phyloP scores from a whole-genome alignment of 164 flowering plant genomes.

The Brasenia schreberi region DNA sequence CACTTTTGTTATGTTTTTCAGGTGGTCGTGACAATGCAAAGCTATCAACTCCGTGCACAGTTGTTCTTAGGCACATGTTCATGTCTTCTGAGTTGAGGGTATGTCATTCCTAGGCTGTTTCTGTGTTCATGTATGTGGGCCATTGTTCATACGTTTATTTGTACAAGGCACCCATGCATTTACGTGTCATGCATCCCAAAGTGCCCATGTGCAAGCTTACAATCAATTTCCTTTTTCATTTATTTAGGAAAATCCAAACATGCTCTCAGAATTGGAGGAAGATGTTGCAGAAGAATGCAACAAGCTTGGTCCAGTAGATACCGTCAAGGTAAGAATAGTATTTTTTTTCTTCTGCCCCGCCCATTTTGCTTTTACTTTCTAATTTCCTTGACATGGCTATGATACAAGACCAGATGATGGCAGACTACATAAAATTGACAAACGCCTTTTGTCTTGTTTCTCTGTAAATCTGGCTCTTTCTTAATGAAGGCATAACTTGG shows the following conservation, averaged over 20 bases:
- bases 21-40: constrained; percentile 96
- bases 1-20: constrained; percentile 8
- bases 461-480: too few relatives aligned
- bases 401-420: too few relatives aligned
- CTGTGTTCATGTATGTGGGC: neutral
- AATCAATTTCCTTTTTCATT: neutral
- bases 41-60: constrained; percentile 66
- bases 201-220: neutral
- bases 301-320: constrained; percentile 81
- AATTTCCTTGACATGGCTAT: too few relatives aligned
- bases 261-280: constrained; percentile 51
- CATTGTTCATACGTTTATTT: neutral
- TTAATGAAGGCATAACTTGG: too few relatives aligned
- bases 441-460: too few relatives aligned
- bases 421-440: too few relatives aligned
- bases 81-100: constrained; percentile 88
- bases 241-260: constrained; percentile 59
- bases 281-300: constrained; percentile 76
- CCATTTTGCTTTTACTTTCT: too few relatives aligned
- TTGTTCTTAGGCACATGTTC: constrained; percentile 78
- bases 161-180: neutral
- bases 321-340: constrained; percentile 43
- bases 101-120: constrained; percentile 2
- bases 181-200: neutral
- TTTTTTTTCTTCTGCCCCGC: too few relatives aligned